phyloP scores from a whole-genome alignment of 2,329 filamentous ascomycete species.

The Penicillium sp. region DNA sequence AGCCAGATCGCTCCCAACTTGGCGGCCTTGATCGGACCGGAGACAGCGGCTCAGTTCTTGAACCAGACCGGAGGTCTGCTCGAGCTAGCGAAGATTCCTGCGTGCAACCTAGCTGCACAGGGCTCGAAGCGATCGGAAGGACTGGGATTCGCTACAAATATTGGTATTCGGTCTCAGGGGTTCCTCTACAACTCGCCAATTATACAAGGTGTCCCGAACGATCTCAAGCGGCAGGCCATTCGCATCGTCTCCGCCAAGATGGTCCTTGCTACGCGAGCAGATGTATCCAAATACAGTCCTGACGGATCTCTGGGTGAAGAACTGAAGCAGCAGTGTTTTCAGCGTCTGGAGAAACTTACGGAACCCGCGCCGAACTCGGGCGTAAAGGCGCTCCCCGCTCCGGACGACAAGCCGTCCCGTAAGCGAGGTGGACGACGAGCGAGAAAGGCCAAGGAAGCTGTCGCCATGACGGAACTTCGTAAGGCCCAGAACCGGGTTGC shows the following conservation, averaged over 20 bases:
- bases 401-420: conserved; percentile 86
- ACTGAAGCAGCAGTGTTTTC: conserved; percentile 73
- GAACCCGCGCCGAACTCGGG: conserved; percentile 86
- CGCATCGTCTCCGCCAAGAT: conserved; percentile 89
- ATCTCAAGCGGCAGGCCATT: conserved; percentile 87
- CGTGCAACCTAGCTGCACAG: conserved; percentile 84
- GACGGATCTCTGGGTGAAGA: conserved; percentile 77
- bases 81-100: conserved; percentile 80
- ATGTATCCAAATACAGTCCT: conserved; percentile 70
- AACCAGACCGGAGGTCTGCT: conserved; percentile 84
- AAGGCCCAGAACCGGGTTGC: conserved; percentile 95
- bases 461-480: conserved; percentile 89
- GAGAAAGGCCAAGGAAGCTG: conserved; percentile 89
- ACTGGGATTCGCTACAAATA: conserved; percentile 81
- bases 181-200: conserved; percentile 88
- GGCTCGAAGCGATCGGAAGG: conserved; percentile 79
- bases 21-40: conserved; percentile 77
- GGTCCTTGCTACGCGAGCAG: conserved; percentile 86
- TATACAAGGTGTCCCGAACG: conserved; percentile 74
- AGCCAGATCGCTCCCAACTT: conserved; percentile 90
- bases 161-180: conserved; percentile 80
- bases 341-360: conserved; percentile 82
- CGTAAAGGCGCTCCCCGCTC: conserved; percentile 73
- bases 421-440: conserved; percentile 87
- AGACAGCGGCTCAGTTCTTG: conserved; percentile 91